phyloP scores from a whole-genome alignment of 169 alveolate species.

The Plasmodium vinckei region DNA sequence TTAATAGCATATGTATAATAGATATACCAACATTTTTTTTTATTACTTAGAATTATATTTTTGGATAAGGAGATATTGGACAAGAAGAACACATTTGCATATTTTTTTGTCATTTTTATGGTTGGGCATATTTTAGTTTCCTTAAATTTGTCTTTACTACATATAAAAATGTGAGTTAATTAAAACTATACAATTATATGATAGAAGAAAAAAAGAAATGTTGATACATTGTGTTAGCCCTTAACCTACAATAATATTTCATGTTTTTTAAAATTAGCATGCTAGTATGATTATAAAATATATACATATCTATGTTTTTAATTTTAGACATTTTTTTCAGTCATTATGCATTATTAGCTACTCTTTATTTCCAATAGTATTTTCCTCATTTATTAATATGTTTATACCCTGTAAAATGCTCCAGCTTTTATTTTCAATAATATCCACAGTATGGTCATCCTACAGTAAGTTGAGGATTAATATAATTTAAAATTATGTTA shows the following conservation, averaged over 20 bases:
- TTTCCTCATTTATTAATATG: conserved; percentile 39
- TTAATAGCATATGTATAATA: not conserved
- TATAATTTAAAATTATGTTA: no score
- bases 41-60: conserved; percentile 37
- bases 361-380: conserved; percentile 42
- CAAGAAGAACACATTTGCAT: conserved; percentile 61
- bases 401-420: conserved; percentile 26
- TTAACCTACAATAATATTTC: no score
- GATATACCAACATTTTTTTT: not conserved
- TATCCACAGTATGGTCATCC: conserved; percentile 45
- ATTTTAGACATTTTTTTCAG: conserved; percentile 65
- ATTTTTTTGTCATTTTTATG: conserved; percentile 39
- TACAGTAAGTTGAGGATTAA: conserved; percentile 26
- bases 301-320: not conserved
- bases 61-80: conserved; percentile 51
- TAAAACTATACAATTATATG: no score
- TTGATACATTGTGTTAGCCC: no score
- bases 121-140: conserved; percentile 65
- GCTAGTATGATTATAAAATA: not conserved
- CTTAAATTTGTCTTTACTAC: conserved; percentile 65
- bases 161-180: conserved; percentile 39
- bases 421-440: conserved; percentile 40
- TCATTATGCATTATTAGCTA: conserved; percentile 52
- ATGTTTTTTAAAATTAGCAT: no score
- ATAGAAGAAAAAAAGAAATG: no score